These are phyloP conservation scores for Tetratostichococcus sp. DNA, from an alignment of 139 green algal genomes.

Conservation along the genomic window DNA sequence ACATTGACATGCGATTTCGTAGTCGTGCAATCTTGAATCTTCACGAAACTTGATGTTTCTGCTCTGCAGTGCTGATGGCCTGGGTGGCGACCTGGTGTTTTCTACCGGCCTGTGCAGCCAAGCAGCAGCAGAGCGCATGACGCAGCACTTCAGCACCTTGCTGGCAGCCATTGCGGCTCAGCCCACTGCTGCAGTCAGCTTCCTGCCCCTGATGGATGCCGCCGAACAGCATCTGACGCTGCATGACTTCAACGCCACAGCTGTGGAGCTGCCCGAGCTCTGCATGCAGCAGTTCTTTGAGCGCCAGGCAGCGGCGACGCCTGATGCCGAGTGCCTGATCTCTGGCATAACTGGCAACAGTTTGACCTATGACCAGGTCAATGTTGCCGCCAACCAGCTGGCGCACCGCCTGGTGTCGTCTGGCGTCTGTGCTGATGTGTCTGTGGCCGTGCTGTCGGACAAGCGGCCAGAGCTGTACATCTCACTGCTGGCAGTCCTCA, in stretches of 20 bases:
- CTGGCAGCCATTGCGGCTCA: not conserved
- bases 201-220: not conserved
- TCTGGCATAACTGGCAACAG: not conserved
- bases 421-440: constrained; percentile 10
- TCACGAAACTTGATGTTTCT: no score
- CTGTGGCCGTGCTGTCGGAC: constrained; percentile 41
- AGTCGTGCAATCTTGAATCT: no score
- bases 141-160: not conserved
- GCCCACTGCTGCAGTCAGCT: not conserved
- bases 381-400: constrained; percentile 25
- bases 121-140: not conserved
- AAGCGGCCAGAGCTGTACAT: constrained; percentile 34
- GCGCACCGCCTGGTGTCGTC: constrained; percentile 14
- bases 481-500: constrained; percentile 35
- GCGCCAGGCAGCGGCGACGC: constrained; percentile 9
- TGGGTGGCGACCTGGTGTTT: not conserved
- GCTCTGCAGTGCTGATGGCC: not conserved
- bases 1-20: no score
- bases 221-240: not conserved
- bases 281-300: constrained; percentile 23
- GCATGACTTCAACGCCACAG: not conserved
- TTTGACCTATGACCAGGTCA: constrained; percentile 20
- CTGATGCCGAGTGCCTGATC: constrained; percentile 16
- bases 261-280: not conserved
- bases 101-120: not conserved